Evolutionary conservation across 106 monocot species (phyloP), one percentile per base, ranked within the genome.

Genomic region (Apostasia ramifera): DNA sequence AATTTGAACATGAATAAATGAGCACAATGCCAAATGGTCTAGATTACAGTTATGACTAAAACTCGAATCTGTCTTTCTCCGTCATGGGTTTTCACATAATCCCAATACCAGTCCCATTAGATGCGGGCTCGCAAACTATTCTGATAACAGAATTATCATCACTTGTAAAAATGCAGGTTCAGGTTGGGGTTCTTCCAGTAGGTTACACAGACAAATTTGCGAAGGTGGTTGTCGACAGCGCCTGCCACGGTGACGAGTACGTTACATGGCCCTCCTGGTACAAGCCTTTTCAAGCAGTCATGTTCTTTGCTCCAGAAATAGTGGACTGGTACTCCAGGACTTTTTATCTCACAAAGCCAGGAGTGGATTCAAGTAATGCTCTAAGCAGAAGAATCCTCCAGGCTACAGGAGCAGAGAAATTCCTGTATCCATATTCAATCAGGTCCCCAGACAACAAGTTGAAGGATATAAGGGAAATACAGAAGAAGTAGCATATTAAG

Each of bases 211-310:
- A 80, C 53, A 75, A 39, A 14, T 81, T 77, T 44, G 80, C 90
- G 9, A 63, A 84, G 73, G 73, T 74, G 6, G 73, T 80, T 2
- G 73, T 94, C 37, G 78, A 85, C n/a, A 65, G 79, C 3, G 84
- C 84, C n/a, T 78, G 90, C 71, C 72, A 73, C 6, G 87, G 87
- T 5, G 75, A 94, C 37, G 46, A 73, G 53, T 86, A 90, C 47
- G 70, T 94, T 48, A 85, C 87, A 50, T 90, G 84, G 86, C 94
- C 90, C 7, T 70, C 77, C 11, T 85, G 86, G 84, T 94, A 82
- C 66, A 63, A 44, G 38, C 70, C 80, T 0, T 67, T 94, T 45
- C 70, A 71, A 48, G 49, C 87, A 40, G 58, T 83, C 12, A 76
- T 74, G 76, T 73, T 74, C 57, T 54, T 90, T 0, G 94, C 85